Conservation (phyloP, 2,329 filamentous ascomycete species). For the Chaetomium strumarium region DNA sequence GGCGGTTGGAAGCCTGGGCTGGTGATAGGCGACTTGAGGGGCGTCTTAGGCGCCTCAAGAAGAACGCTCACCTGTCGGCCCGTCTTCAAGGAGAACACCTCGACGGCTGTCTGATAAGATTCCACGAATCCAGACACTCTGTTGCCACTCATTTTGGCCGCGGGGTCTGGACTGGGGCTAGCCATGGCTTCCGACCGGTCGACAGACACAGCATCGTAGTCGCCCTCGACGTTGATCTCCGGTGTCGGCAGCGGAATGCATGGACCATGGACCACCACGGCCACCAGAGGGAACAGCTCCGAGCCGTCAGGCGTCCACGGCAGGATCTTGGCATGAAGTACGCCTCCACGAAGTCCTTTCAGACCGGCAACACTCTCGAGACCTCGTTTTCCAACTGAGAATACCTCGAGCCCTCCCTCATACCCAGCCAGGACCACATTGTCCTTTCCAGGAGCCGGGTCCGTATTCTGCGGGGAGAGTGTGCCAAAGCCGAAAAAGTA, state of each 20-base stretch:
- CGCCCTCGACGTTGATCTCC: conserved; percentile 32
- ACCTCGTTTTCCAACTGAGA: conserved; percentile 65
- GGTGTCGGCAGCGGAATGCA: conserved; percentile 42
- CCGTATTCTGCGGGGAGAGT: conserved; percentile 43
- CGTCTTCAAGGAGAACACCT: conserved; percentile 80
- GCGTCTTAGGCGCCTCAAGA: conserved; percentile 60
- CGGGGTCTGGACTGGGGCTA: conserved; percentile 36
- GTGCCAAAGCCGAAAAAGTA: conserved; percentile 80
- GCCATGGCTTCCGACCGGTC: conserved; percentile 36
- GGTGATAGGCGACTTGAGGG: conserved; percentile 52
- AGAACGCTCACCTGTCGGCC: conserved; percentile 66
- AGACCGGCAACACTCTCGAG: conserved; percentile 64
- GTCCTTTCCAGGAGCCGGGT: conserved; percentile 41
- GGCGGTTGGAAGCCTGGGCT: conserved; percentile 64
- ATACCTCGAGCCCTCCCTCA: conserved; percentile 73
- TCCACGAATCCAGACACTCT: conserved; percentile 39
- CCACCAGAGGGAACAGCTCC: conserved; percentile 65
- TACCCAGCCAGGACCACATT: conserved; percentile 71
- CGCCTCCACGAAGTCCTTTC: conserved; percentile 71
- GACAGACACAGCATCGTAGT: conserved; percentile 35
- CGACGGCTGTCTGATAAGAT: conserved; percentile 79
- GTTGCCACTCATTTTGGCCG: conserved; percentile 29
- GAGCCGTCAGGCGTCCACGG: conserved; percentile 55
- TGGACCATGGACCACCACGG: conserved; percentile 74
- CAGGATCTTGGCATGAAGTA: conserved; percentile 76